Conservation (phyloP, 2,329 filamentous ascomycete genomes). For the Alternaria triticimaculans region DNA sequence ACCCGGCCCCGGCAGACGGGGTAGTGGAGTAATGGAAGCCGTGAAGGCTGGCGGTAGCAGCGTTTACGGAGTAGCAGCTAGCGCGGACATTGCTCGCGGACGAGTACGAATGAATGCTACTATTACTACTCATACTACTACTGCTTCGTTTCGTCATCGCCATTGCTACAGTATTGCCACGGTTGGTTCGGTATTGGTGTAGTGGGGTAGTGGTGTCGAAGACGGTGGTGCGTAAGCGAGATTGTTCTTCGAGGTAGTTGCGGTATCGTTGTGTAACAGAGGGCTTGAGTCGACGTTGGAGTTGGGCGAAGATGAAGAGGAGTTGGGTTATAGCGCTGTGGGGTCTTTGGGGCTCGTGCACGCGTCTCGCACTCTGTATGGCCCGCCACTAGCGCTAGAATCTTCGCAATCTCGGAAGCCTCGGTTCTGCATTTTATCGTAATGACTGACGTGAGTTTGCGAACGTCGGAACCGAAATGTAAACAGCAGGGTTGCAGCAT, state of each 20-base stretch:
- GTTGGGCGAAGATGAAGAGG: conserved; percentile 24
- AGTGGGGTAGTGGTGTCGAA: not conserved
- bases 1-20: conserved; percentile 69
- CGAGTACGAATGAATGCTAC: conserved; percentile 62
- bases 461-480: not conserved
- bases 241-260: not conserved
- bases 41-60: conserved; percentile 65
- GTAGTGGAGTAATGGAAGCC: conserved; percentile 71
- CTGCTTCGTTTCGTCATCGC: conserved; percentile 75
- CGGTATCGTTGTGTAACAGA: conserved; percentile 8
- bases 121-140: conserved; percentile 69
- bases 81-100: conserved; percentile 80
- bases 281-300: conserved; percentile 13
- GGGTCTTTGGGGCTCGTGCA: conserved; percentile 15
- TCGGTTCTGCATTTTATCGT: not conserved
- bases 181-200: conserved; percentile 38
- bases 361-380: conserved; percentile 2
- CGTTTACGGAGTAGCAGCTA: conserved; percentile 86
- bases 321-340: conserved; percentile 19
- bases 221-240: not conserved
- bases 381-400: conserved; percentile 11
- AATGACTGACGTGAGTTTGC: not conserved
- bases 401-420: conserved; percentile 13
- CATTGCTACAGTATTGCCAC: conserved; percentile 64
- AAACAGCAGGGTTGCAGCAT: not conserved